Conservation (phyloP, 495 filamentous ascomycete genomes). For the Chaetomium tenue region DNA sequence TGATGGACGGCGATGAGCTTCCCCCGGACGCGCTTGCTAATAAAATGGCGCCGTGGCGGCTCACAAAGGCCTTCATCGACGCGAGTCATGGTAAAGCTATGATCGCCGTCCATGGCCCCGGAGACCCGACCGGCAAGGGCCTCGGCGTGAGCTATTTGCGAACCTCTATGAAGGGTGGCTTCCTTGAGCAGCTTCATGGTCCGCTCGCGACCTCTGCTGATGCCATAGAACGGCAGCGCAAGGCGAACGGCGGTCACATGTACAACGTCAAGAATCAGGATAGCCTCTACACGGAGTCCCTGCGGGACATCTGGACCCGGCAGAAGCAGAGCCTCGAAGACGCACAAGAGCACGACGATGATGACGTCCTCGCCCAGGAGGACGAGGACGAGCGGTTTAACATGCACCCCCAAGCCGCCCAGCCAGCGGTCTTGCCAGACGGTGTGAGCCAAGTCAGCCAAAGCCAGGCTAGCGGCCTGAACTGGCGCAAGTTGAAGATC, state of each 20-base stretch:
- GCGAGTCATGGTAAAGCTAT: conserved; percentile 95
- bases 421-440: conserved; percentile 53
- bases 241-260: conserved; percentile 88
- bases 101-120: conserved; percentile 88
- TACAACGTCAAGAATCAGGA: conserved; percentile 97
- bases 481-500: conserved; percentile 72
- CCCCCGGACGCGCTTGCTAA: conserved; percentile 64
- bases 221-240: conserved; percentile 63
- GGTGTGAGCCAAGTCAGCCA: conserved; percentile 83
- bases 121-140: conserved; percentile 92
- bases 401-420: conserved; percentile 39
- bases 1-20: conserved; percentile 52
- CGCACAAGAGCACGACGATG: conserved; percentile 57
- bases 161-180: conserved; percentile 98
- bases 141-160: conserved; percentile 94
- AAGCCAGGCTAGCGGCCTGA: conserved; percentile 64
- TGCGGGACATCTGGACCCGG: conserved; percentile 83
- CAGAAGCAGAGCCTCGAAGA: conserved; percentile 74
- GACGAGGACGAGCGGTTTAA: conserved; percentile 59
- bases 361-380: conserved; percentile 60
- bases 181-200: conserved; percentile 84
- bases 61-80: conserved; percentile 90
- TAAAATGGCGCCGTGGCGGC: conserved; percentile 90
- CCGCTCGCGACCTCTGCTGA: conserved; percentile 78
- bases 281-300: conserved; percentile 80